phyloP scores from a whole-genome alignment of 2,329 filamentous ascomycete species.

The Alternaria ethzedia region DNA sequence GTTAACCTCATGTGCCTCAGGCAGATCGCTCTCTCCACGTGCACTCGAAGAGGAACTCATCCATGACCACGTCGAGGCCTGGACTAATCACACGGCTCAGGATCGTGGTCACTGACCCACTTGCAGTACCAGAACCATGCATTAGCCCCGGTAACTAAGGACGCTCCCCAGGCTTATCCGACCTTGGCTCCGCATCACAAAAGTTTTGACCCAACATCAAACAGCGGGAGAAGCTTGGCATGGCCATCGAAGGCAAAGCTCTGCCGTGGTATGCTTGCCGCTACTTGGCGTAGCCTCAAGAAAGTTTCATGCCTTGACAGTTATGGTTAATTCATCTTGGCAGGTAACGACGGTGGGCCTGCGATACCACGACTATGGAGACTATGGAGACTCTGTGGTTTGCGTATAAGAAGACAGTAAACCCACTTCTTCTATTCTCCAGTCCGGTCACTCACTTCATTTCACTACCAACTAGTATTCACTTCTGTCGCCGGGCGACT shows the following conservation, averaged over 20 bases:
- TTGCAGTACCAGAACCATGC: slow-evolving; percentile 11
- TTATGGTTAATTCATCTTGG: slow-evolving; percentile 44
- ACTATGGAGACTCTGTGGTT: slow-evolving; percentile 10
- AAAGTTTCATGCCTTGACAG: slow-evolving; percentile 48
- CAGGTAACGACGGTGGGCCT: slow-evolving; percentile 20
- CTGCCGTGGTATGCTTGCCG: slow-evolving; percentile 35
- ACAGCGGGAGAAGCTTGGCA: slow-evolving; percentile 39
- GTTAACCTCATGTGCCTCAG: neutral
- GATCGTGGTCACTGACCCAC: slow-evolving; percentile 25
- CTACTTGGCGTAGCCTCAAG: slow-evolving; percentile 47
- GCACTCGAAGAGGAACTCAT: neutral
- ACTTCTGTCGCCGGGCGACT: slow-evolving; percentile 43
- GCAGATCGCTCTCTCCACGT: neutral
- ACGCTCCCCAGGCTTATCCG: slow-evolving; percentile 24
- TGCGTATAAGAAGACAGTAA: slow-evolving; percentile 37
- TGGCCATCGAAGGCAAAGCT: slow-evolving; percentile 11
- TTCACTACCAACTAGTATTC: slow-evolving; percentile 38
- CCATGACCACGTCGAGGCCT: slow-evolving; percentile 8
- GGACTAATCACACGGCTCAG: slow-evolving; percentile 16
- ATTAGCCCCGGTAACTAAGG: slow-evolving; percentile 15
- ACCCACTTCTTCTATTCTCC: slow-evolving; percentile 38
- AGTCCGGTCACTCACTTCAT: slow-evolving; percentile 49
- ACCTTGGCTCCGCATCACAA: slow-evolving; percentile 43
- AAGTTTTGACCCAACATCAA: slow-evolving; percentile 45
- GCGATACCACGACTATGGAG: slow-evolving; percentile 12